Evolutionary conservation across 768 basidiomycete genomes (phyloP), one percentile per base, ranked within the genome.

Genomic region (Mycena epipterygia): DNA sequence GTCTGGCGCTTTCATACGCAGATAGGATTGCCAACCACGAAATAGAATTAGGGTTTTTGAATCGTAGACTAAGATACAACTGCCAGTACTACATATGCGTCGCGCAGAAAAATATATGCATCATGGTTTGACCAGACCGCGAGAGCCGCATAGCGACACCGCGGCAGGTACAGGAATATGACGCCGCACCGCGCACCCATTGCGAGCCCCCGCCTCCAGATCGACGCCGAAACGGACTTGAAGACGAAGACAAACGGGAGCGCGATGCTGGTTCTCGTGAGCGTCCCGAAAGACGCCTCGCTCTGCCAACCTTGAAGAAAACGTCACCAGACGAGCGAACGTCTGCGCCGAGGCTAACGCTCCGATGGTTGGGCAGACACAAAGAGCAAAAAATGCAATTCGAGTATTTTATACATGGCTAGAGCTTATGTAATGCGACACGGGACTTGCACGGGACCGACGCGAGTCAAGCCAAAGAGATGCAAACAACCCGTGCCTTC

Each of bases 51-150:
- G n/a, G n/a, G n/a, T n/a, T n/a, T n/a, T n/a, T n/a, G n/a, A n/a
- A n/a, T n/a, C n/a, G n/a, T n/a, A n/a, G n/a, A n/a, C n/a, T n/a
- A n/a, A n/a, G n/a, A n/a, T 16, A 41, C 39, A 48, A 33, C 27
- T 14, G 23, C 44, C 19, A 44, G 29, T 61, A 33, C 32, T 32
- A 35, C 21, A 44, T 46, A 12, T n/a, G 4, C 4, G 44, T 55
- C 42, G 27, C 2, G 16, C 16, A 29, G 55, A 61, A 35, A 69
- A 71, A 82, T 93, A 91, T 92, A 78, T 85, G 83, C 89, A 83
- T 89, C 89, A 93, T 93, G 92, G 92, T 92, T 91, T 92, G 75
- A 89, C 91, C 89, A 87, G 81, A 89, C 92, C 89, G 90, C 92
- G 91, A 93, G 88, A 72, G 91, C 88, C 87, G 92, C 92, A 87